Evolutionary conservation across 805 yeast genomes (phyloP), one percentile per base, ranked within the genome.

Genomic region (Debaryomyces castellii): DNA sequence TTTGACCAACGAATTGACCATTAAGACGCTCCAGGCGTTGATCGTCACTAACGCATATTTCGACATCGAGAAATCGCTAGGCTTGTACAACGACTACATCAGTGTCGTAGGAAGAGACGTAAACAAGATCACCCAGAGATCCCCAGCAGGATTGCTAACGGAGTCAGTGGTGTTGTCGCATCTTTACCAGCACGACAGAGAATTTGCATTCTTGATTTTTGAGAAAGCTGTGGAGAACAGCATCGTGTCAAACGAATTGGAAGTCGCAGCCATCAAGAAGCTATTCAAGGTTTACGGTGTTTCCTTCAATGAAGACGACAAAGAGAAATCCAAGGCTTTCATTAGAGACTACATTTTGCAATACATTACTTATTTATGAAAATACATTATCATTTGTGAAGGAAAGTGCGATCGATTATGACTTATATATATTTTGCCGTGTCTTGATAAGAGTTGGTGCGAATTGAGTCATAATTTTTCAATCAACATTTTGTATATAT

Each of bases 211-310:
- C 44, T 71, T 78, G 36, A 57, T 80, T 10, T 66, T 71, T 48
- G 82, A 79, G 36, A 78, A 77, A 51, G 77, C 80, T 0, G 53
- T 67, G 0, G 64, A 61, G 30, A 73, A 69, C 44, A 64, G 49
- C 4, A 47, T 64, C 10, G 34, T 79, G 2, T 52, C 53, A 12
- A 73, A 77, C 27, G 77, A 72, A 23, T 52, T 54, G 2, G 81
- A 78, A 24, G 57, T 66, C 4, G 65, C 66, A 14, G 54, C 54
- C n/a, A 56, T 80, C 7, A 79, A 77, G 52, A 63, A 57, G 8
- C 51, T 68, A 7, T 68, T 81, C 51, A 72, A 76, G 50, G 64
- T 61, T 1, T 81, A 77, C 54, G 83, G 85, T 8, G 81, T 77
- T n/a, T 69, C 77, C 2, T 70, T 59, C 51, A 59, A 61, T 2